A percentile compares a stretch with the other conserved stretches of the same genome.
phyloP scores from a whole-genome alignment of 768 basidiomycete genomes.

The Boletus rubescentipes region DNA sequence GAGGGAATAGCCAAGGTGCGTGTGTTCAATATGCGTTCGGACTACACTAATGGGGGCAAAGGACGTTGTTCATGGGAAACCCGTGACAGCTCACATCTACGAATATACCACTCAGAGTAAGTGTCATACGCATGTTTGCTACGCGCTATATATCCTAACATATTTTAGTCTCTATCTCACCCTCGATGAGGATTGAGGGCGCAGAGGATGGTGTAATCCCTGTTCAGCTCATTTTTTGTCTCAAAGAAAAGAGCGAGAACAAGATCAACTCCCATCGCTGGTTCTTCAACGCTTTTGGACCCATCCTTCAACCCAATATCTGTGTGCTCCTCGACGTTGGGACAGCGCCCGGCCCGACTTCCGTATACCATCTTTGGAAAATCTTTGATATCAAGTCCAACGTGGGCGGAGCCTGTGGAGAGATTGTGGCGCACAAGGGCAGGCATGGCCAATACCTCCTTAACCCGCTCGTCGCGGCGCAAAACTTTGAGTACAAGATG shows the following conservation, averaged over 20 bases:
- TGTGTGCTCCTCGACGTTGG: constrained; percentile 91
- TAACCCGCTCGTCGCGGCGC: constrained; percentile 86
- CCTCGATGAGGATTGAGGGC: constrained; percentile 78
- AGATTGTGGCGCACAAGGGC: constrained; percentile 90
- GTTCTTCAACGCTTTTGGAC: constrained; percentile 92
- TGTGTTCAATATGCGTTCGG: background rate
- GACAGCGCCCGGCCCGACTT: constrained; percentile 81
- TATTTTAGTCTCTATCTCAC: constrained; percentile 69
- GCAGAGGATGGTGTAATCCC: constrained; percentile 81
- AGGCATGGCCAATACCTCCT: constrained; percentile 74
- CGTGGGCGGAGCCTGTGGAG: constrained; percentile 95
- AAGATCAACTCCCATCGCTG: constrained; percentile 95
- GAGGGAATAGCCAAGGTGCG: constrained; percentile 85
- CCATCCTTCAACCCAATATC: constrained; percentile 82
- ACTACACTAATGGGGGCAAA: constrained; percentile 24
- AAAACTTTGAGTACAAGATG: constrained; percentile 96
- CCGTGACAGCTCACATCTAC: constrained; percentile 88
- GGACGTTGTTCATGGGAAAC: constrained; percentile 77
- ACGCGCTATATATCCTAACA: constrained; percentile 7
- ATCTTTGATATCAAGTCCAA: constrained; percentile 93
- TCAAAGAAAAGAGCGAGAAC: constrained; percentile 92
- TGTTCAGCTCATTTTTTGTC: constrained; percentile 89
- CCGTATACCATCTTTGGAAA: constrained; percentile 93
- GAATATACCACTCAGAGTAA: constrained; percentile 91
- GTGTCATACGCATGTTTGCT: background rate